Base-by-base conservation (phyloP, 208 protist species). In the Leishmania arabica region DNA sequence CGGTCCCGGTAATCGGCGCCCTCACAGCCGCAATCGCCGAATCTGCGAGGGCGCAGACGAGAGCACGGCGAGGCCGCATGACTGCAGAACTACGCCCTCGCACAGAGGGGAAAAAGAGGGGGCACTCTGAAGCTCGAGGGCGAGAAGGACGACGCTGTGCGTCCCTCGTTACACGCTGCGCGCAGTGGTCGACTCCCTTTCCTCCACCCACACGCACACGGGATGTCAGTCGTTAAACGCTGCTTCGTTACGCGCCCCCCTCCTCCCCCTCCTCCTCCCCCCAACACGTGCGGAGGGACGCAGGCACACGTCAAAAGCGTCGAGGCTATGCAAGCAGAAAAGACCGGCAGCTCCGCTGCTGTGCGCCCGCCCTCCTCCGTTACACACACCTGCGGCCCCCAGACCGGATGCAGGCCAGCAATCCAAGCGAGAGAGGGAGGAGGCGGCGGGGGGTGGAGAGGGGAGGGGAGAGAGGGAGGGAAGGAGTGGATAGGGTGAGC, bases 11-110 rank as follows among this genome's bases (percentile, higher is more conserved):
- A 40, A 64, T 51, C 4, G 71, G 60, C 17, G 62, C 60, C 17
- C 17, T 49, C 11, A 40, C 51, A 31, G 49, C 37, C 31, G 65
- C 34, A 27, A 37, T 56, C 1, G 70, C 76, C 11, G 49, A 60
- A 5, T 42, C 54, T 11, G 54, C 54, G 13, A 74, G 47, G 3
- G 49, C 72, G 6, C 49, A 65, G 51, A 71, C 82, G 17, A 85
- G 62, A 7, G 60, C 64, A 42, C 82, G 82, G 19, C 51, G 73
- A 47, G 75, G 49, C 8, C 82, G 77, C 82, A 85, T 85, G 37
- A 27, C 2, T 49, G 27, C n/a, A 42, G 19, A 54, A 37, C 17
- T 11, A 54, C 1, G 24, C 19, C 11, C 65, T 31, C 65, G 21
- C 68, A 40, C 68, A 73, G 24, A 73, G 68, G 13, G 27, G 27